Evolutionary conservation across 1,284 basidiomycete genomes (phyloP).

Genomic region (Ganoderma boninense): DNA sequence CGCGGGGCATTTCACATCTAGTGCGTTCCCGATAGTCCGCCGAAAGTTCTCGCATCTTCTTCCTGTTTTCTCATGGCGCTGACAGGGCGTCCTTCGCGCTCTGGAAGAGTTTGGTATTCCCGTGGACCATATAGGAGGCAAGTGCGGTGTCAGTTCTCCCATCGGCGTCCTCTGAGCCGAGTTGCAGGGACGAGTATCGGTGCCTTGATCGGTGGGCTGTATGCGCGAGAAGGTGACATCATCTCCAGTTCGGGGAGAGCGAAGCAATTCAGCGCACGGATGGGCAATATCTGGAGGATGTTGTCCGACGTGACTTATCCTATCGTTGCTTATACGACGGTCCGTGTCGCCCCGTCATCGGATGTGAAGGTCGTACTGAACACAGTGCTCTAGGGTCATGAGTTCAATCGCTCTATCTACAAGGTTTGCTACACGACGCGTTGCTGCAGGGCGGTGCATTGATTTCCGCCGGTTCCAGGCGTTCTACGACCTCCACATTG

Average conservation of each 20-base stretch:
- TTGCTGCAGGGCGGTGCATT: constrained; percentile 9
- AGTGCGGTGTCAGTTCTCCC: constrained; percentile 23
- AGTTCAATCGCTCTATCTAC: constrained; percentile 88
- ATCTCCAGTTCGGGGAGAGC: constrained; percentile 87
- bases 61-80: constrained; percentile 17
- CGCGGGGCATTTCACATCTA: constrained; percentile 93
- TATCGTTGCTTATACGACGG: constrained; percentile 97
- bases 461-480: constrained; percentile 50
- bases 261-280: constrained; percentile 91
- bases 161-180: constrained; percentile 10
- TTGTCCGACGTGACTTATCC: constrained; percentile 97
- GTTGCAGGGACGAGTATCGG: constrained; percentile 87
- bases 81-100: constrained; percentile 87
- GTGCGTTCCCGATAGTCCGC: constrained; percentile 51
- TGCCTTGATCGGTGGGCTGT: constrained; percentile 94
- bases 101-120: constrained; percentile 93
- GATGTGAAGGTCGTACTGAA: constrained; percentile 21
- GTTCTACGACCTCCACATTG: constrained; percentile 95
- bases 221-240: constrained; percentile 93
- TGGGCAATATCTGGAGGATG: constrained; percentile 96
- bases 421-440: constrained; percentile 57
- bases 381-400: constrained; percentile 73
- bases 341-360: constrained; percentile 47
- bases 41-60: constrained; percentile 14
- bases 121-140: constrained; percentile 89